Percentiles rank a stretch among this genome's conserved stretches.
Evolutionary conservation across 2,329 filamentous ascomycete genomes (phyloP).

Genomic region (Knoxdaviesia capensis): DNA sequence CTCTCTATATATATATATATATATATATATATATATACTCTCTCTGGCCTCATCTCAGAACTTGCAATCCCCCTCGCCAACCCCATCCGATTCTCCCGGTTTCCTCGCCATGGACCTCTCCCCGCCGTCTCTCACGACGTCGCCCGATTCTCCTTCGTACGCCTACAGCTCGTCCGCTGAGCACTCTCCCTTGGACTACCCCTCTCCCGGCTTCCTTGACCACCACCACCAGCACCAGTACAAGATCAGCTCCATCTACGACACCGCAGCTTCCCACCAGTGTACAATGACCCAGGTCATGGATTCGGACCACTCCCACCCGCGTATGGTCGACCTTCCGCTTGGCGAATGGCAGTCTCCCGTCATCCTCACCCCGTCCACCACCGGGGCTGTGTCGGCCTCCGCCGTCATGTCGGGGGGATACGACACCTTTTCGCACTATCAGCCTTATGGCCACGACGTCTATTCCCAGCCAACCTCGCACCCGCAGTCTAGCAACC

Average conservation of each 20-base stretch:
- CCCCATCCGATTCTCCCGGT: neutral
- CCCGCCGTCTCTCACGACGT: constrained; percentile 7
- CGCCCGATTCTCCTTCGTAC: constrained; percentile 6
- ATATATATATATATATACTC: neutral
- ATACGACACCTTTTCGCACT: constrained; percentile 7
- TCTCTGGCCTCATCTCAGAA: neutral
- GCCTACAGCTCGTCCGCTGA: constrained; percentile 22
- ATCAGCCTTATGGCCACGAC: constrained; percentile 22
- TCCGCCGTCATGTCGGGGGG: constrained; percentile 6
- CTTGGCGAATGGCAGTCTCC: no score
- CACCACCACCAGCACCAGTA: constrained; percentile 16
- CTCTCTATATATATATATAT: neutral
- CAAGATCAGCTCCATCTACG: constrained; percentile 18
- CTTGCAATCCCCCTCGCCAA: neutral
- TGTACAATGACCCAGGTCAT: no score
- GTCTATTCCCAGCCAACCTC: constrained; percentile 20
- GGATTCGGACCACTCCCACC: no score
- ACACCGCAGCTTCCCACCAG: neutral
- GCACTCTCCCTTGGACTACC: constrained; percentile 21
- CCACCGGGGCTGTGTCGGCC: constrained; percentile 18
- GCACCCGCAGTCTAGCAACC: constrained; percentile 8
- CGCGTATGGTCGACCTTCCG: no score
- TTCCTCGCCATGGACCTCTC: constrained; percentile 7
- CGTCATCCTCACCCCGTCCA: no score
- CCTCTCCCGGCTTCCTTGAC: constrained; percentile 21